Conservation (phyloP, 1,139 yeast genomes). For the Sugiyamaella xylanicola region DNA sequence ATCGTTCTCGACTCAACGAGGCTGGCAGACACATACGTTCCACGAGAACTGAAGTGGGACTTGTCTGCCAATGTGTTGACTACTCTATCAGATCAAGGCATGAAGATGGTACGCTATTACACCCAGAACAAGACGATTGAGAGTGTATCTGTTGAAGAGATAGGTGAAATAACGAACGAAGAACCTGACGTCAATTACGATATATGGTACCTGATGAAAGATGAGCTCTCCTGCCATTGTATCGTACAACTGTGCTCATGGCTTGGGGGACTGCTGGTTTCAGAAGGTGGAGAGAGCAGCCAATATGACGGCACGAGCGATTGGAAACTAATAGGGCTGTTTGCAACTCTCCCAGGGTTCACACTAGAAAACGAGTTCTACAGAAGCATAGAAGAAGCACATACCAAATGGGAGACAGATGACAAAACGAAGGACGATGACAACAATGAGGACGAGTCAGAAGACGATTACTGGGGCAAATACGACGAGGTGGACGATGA, state of each 20-base stretch:
- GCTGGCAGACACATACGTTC: constrained; percentile 12
- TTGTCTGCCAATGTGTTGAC: constrained; percentile 4
- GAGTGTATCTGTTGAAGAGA: neutral
- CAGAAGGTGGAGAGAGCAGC: neutral
- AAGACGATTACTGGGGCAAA: constrained; percentile 22
- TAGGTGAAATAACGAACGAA: constrained; percentile 11
- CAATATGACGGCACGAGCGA: constrained; percentile 10
- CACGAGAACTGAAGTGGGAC: constrained; percentile 16
- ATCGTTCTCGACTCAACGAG: constrained; percentile 6
- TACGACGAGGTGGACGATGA: constrained; percentile 24
- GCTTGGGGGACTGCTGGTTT: constrained; percentile 9
- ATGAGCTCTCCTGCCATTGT: constrained; percentile 5
- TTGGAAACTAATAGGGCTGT: constrained; percentile 15
- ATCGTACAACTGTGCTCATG: constrained; percentile 9
- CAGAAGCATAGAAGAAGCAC: constrained; percentile 1
- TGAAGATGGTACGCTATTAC: constrained; percentile 7
- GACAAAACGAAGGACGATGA: neutral
- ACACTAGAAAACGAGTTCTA: neutral
- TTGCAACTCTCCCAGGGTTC: constrained; percentile 9
- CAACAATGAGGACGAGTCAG: constrained; percentile 7
- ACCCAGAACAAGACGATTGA: neutral
- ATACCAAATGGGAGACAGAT: constrained; percentile 3
- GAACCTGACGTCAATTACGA: constrained; percentile 10
- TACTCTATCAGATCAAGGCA: constrained; percentile 13
- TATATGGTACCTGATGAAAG: constrained; percentile 12